Evolutionary conservation across 73 alveolate species (phyloP).

Genomic region (Tetrahymena malaccensis): DNA sequence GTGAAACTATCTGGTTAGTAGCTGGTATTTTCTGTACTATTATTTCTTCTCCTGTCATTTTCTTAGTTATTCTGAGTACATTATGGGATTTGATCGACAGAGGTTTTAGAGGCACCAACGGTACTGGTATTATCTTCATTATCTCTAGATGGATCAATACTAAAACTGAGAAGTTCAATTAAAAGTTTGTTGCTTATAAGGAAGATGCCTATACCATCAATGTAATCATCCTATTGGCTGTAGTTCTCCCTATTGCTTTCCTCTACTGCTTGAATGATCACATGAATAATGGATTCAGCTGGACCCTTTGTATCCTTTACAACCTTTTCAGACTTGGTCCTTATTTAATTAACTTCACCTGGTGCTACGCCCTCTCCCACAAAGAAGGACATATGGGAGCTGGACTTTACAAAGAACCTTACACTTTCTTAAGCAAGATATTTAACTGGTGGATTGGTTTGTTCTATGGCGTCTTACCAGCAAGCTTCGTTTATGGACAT

Average conservation of each 20-base stretch:
- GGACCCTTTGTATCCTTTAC: background rate
- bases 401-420: background rate
- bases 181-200: background rate
- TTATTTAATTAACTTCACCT: background rate
- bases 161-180: background rate
- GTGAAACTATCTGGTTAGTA: background rate
- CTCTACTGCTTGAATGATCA: background rate
- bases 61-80: background rate
- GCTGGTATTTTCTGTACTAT: background rate
- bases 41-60: background rate
- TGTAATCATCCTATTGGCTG: background rate
- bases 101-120: background rate
- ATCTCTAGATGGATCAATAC: background rate
- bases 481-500: background rate
- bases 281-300: background rate
- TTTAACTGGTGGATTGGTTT: slow-evolving; percentile 16
- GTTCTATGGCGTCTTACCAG: background rate
- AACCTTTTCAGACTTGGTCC: slow-evolving; percentile 1
- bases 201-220: slow-evolving; percentile 1
- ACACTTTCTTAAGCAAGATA: background rate
- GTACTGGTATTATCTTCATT: background rate
- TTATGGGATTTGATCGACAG: background rate
- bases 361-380: background rate
- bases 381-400: slow-evolving; percentile 15
- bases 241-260: background rate